Base-by-base conservation (phyloP, 805 yeast species). In the Lipomyces lipofer region DNA sequence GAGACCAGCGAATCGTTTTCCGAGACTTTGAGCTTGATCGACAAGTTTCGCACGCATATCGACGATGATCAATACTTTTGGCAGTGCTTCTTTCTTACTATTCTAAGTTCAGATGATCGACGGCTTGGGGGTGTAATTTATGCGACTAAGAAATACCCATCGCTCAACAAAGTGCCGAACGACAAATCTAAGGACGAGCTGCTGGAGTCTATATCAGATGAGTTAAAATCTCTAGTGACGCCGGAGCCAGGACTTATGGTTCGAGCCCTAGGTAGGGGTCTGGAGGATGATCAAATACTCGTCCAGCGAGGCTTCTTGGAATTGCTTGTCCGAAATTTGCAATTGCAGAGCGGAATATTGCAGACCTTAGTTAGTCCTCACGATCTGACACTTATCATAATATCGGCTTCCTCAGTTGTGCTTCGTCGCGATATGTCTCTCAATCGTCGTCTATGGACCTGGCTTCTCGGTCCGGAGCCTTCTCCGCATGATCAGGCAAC, bases 281-380 rank as follows among this genome's bases (percentile, higher is more conserved):
- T 94, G 12, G 75, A 75, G 52, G 88, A 85, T 39, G 83, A 84
- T 42, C 80, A 78, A 59, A 68, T 88, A 1, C 79, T 90, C 13
- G 86, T 91, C 3, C 91, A 86, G 66, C 76, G 98, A 60, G 97
- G 98, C 0, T 88, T 87, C 60, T 81, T 94, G 63, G 98, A 94
- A 66, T 70, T 94, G 30, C 71, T 94, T 46, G 76, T 85, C 35
- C 75, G 85, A 25, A 83, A 83, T 61, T 61, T 94, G 13, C 86
- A 86, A 10, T 71, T 94, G 17, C 77, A 80, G 57, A 81, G 89
- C 17, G 77, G 78, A 0, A 77, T 84, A 1, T 65, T 86, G 25
- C 79, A 78, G 43, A 63, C 67, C 1, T 56, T 82, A 9, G 73
- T 82, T 1, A 69, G 81, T 0, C 63, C 70, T 0, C 71, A 75